A percentile compares a stretch with the other conserved stretches of the same genome.
Conservation (phyloP, 2,329 filamentous ascomycete species). For the Tricladium varicosporioides region DNA sequence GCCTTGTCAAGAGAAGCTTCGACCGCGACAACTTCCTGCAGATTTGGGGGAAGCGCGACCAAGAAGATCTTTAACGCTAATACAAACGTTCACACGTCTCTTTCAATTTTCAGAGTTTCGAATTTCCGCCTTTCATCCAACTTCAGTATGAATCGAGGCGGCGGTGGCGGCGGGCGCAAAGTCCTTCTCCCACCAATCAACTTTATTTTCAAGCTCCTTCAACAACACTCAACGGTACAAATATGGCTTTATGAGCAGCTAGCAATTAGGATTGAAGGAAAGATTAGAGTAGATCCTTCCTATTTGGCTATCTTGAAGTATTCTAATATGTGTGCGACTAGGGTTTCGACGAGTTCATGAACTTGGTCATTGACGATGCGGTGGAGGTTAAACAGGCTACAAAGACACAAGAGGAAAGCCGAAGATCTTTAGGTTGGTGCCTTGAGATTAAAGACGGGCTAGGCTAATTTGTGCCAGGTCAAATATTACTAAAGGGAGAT, state of each 20-base stretch:
- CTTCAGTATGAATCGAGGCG: slow-evolving; percentile 35
- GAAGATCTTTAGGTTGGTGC: slow-evolving; percentile 72
- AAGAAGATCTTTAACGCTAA: not conserved
- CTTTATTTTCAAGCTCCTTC: slow-evolving; percentile 92
- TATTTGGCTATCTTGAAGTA: not conserved
- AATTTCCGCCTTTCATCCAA: not conserved
- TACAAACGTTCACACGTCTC: too few relatives aligned
- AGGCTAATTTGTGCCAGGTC: slow-evolving; percentile 43
- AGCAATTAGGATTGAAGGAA: slow-evolving; percentile 89
- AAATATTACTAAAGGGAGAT: slow-evolving; percentile 66
- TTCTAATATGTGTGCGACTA: slow-evolving; percentile 38
- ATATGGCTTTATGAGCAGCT: slow-evolving; percentile 99
- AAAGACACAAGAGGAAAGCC: slow-evolving; percentile 76
- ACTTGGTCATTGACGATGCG: slow-evolving; percentile 92
- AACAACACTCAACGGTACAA: slow-evolving; percentile 71
- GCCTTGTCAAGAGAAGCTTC: slow-evolving; percentile 12
- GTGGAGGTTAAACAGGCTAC: slow-evolving; percentile 85
- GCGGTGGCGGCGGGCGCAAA: slow-evolving; percentile 50
- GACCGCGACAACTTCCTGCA: not conserved
- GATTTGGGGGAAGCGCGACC: not conserved
- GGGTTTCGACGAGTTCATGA: slow-evolving; percentile 99
- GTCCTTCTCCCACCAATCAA: slow-evolving; percentile 77
- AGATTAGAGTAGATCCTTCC: slow-evolving; percentile 72
- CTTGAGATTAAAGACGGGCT: not conserved
- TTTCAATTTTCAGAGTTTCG: not conserved